phyloP scores from a whole-genome alignment of 2,329 filamentous ascomycete species.

The Akanthomyces uredinophilus region DNA sequence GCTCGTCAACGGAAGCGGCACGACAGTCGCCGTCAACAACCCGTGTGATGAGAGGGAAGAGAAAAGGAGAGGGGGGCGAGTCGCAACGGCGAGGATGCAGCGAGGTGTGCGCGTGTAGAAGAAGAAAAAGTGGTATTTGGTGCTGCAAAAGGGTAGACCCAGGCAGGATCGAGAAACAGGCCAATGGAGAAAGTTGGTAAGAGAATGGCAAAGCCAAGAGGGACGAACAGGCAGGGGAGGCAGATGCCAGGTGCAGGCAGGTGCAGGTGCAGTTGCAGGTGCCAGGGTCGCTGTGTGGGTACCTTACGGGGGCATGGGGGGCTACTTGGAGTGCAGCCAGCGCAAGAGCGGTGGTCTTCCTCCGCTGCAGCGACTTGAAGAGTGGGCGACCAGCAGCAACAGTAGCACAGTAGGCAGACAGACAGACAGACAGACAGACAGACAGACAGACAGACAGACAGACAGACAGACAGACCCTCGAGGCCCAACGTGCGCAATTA shows the following conservation, averaged over 20 bases:
- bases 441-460: no score
- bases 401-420: no score
- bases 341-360: no score
- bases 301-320: neutral
- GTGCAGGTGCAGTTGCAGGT: neutral
- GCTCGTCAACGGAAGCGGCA: neutral
- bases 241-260: neutral
- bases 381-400: no score
- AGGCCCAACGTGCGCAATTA: no score
- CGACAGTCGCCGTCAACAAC: neutral
- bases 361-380: no score
- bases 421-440: no score
- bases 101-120: neutral
- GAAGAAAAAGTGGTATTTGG: neutral
- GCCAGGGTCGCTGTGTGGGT: neutral
- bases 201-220: slow-evolving; percentile 5
- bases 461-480: no score
- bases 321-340: neutral
- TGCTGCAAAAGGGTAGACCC: neutral
- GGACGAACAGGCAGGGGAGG: neutral
- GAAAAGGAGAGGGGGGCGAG: neutral
- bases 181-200: neutral
- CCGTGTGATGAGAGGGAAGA: neutral
- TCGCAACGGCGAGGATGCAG: neutral
- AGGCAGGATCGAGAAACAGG: neutral